phyloP scores from a whole-genome alignment of 805 yeast species.

The Phaffomyces thermotolerans region DNA sequence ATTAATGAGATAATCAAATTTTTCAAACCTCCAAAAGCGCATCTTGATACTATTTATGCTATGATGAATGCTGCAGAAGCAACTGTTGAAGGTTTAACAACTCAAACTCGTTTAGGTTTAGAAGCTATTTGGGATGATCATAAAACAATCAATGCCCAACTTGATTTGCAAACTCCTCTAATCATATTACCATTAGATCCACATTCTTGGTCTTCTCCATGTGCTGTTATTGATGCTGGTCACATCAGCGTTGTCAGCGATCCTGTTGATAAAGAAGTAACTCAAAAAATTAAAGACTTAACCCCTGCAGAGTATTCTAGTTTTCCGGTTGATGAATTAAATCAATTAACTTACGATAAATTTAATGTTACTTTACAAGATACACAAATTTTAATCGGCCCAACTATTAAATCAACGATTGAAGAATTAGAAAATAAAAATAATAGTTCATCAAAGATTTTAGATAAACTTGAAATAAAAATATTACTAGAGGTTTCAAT shows the following conservation, averaged over 20 bases:
- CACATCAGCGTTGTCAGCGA: constrained; percentile 82
- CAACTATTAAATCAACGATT: constrained; percentile 70
- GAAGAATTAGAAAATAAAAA: constrained; percentile 50
- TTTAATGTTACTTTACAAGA: constrained; percentile 71
- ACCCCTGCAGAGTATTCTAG: constrained; percentile 65
- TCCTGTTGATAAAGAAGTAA: constrained; percentile 59
- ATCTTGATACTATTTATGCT: constrained; percentile 82
- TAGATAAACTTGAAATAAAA: constrained; percentile 71
- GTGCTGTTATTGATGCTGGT: constrained; percentile 92
- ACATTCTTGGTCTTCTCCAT: constrained; percentile 72
- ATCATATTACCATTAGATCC: constrained; percentile 82
- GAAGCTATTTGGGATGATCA: constrained; percentile 94
- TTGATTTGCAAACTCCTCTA: constrained; percentile 91
- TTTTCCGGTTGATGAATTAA: constrained; percentile 23
- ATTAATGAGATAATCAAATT: constrained; percentile 68
- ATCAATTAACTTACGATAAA: constrained; percentile 79
- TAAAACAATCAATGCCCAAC: constrained; percentile 75
- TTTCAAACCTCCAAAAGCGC: constrained; percentile 81
- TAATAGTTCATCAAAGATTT: constrained; percentile 42
- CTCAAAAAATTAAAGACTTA: constrained; percentile 63
- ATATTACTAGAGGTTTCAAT: constrained; percentile 77
- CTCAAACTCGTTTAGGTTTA: constrained; percentile 84
- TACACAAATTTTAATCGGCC: constrained; percentile 84
- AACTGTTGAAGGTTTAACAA: constrained; percentile 83
- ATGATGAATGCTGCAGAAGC: constrained; percentile 92